phyloP scores from a whole-genome alignment of 164 flowering plant species.

The Vitis amurensis region DNA sequence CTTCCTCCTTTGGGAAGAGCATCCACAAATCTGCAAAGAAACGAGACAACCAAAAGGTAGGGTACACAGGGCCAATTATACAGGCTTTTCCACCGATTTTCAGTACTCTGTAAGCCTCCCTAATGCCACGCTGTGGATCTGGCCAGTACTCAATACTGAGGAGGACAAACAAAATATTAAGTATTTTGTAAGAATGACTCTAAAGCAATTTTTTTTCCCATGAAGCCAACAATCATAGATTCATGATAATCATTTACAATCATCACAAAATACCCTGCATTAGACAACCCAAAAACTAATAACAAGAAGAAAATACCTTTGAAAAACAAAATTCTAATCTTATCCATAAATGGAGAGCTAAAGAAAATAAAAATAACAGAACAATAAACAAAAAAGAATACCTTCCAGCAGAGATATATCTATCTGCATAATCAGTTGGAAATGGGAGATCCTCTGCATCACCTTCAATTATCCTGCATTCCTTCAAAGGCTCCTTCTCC shows the following conservation, averaged over 20 bases:
- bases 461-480: conserved; percentile 62
- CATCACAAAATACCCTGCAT: background rate
- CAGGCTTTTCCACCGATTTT: conserved; percentile 94
- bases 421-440: conserved; percentile 64
- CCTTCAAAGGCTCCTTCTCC: conserved; percentile 71
- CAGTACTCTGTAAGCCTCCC: conserved; percentile 92
- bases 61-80: conserved; percentile 90
- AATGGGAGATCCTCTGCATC: conserved; percentile 84
- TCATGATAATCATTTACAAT: background rate
- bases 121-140: conserved; percentile 95
- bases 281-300: no score
- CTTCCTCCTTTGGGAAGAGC: conserved; percentile 97
- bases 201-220: background rate
- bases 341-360: background rate
- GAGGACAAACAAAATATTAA: conserved; percentile 2
- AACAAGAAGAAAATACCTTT: no score
- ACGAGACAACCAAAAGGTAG: conserved; percentile 86
- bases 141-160: conserved; percentile 98
- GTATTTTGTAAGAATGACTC: conserved; percentile 8
- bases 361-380: background rate
- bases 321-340: no score
- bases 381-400: conserved; percentile 14
- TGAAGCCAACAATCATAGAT: no score
- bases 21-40: conserved; percentile 98
- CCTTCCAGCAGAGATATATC: conserved; percentile 85